Evolutionary conservation across 176 grass and related monocot species (phyloP), one percentile per base, ranked within the genome.

Genomic region (Rhynchospora breviuscula): DNA sequence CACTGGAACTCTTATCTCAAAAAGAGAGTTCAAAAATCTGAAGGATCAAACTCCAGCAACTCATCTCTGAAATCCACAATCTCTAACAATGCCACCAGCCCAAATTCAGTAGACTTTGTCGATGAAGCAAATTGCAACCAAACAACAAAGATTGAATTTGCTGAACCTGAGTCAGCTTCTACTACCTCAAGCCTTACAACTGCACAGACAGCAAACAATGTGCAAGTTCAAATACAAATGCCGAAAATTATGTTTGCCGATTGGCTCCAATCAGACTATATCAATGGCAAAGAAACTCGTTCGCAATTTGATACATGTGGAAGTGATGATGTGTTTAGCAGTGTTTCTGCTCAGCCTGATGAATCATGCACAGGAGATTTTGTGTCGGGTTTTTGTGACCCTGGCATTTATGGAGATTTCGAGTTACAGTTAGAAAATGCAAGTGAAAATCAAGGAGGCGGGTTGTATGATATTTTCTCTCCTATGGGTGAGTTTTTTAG

Each of bases 1-100:
- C 79, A 98, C 89, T 98, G 96, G 96, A 98, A 98, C 83, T 95
- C 96, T 33, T 93, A 98, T 65, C 96, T 98, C 45, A 98, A 98
- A 89, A 98, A 98, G 90, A 91, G 89, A 7, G 88, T 90, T 18
- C 82, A 76, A 26, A 87, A 80, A 80, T 61, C 82, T 58, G 79
- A 62, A 67, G 53, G 35, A 9, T 85, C 87, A 12, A 43, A 31
- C 46, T 29, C 88, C 31, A 79, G 84, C 5, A 63, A 89, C 1
- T 74, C 85, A 56, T 14, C 81, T 6, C 49, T 74, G 8, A 91
- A 86, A 47, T 67, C 88, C 40, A 17, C 54, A 14, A 69, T n/a
- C 29, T 88, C 84, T 0, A 83, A 87, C 29, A 88, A 64, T 84
- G 79, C 59, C 33, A 23, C 44, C 10, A 91, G 89, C 79, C 75